phyloP scores from a whole-genome alignment of 2,329 filamentous ascomycete species.

The Drechslerella stenobrocha region DNA sequence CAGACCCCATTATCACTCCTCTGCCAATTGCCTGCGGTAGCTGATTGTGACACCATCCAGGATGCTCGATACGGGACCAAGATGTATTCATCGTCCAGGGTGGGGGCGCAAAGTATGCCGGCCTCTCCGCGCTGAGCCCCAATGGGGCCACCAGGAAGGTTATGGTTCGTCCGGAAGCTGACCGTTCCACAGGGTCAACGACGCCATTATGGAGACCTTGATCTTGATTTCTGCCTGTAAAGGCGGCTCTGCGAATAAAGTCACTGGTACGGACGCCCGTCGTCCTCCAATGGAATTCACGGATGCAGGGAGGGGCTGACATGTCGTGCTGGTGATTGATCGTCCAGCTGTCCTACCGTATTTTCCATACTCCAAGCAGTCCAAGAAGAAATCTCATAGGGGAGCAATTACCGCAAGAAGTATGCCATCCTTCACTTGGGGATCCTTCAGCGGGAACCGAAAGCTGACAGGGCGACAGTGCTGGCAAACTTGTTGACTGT shows the following conservation, averaged over 20 bases:
- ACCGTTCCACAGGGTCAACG: conserved; percentile 69
- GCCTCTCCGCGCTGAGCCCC: conserved; percentile 42
- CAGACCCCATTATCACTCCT: too few species aligned
- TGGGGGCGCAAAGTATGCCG: conserved; percentile 70
- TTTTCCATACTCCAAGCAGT: conserved; percentile 98
- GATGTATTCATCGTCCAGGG: conserved; percentile 99
- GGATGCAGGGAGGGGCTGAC: too few species aligned
- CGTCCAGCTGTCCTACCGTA: conserved; percentile 78
- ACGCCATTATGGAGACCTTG: conserved; percentile 97
- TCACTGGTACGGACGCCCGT: conserved; percentile 71
- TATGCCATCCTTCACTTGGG: conserved; percentile 32
- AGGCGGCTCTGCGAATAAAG: conserved; percentile 92
- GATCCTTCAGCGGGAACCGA: conserved; percentile 3
- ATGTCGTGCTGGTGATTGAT: conserved; percentile 19
- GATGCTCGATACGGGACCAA: conserved; percentile 80
- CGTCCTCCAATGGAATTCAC: conserved; percentile 51
- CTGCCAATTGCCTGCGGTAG: too few species aligned
- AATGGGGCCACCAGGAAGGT: conserved; percentile 24
- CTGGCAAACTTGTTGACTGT: conserved; percentile 91
- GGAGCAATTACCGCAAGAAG: conserved; percentile 92
- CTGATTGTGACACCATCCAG: neutral
- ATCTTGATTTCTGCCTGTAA: conserved; percentile 99
- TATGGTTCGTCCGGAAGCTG: conserved; percentile 24
- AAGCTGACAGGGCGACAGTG: conserved; percentile 59
- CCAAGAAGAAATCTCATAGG: conserved; percentile 97